These are phyloP conservation scores for Apophysomyces trapeziformis DNA, from an alignment of 371 early-diverging fungal genomes.

Conservation along the genomic window DNA sequence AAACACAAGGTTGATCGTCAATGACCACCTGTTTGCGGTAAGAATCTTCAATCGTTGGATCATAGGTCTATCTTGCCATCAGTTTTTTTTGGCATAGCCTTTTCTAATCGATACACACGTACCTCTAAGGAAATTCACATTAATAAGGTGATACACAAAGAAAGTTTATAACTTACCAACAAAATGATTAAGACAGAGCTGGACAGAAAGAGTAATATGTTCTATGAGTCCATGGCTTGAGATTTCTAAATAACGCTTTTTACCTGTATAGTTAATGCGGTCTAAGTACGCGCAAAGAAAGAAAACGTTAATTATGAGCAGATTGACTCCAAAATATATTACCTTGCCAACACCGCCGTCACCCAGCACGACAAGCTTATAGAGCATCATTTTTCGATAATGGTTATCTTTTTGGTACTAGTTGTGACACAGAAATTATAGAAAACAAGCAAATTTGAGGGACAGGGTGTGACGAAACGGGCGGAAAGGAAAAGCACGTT, in stretches of 20 bases:
- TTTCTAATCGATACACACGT: neutral
- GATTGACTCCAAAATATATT: neutral
- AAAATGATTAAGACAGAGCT: slow-evolving; percentile 63
- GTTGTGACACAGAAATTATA: neutral
- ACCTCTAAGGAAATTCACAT: neutral
- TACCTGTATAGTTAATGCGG: slow-evolving; percentile 75
- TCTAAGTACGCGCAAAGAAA: slow-evolving; percentile 33
- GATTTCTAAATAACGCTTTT: slow-evolving; percentile 53
- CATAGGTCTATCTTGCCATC: slow-evolving; percentile 73
- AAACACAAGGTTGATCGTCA: slow-evolving; percentile 85
- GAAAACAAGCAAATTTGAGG: slow-evolving; percentile 7
- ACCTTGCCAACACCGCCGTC: slow-evolving; percentile 56
- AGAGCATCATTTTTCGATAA: slow-evolving; percentile 56
- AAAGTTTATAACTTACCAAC: slow-evolving; percentile 57
- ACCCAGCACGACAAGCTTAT: slow-evolving; percentile 55
- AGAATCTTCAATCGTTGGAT: slow-evolving; percentile 97
- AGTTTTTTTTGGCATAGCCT: neutral
- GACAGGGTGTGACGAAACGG: slow-evolving; percentile 10
- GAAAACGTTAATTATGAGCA: neutral
- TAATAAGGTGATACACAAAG: neutral
- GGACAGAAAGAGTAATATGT: neutral
- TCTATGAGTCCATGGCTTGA: slow-evolving; percentile 34
- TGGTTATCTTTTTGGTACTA: slow-evolving; percentile 38
- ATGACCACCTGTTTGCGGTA: slow-evolving; percentile 90
- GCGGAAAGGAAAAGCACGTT: slow-evolving; percentile 11